A percentile compares a stretch with the other conserved stretches of the same genome.
Conservation (phyloP, 2,329 filamentous ascomycete species). For the Trichoderma sp. region DNA sequence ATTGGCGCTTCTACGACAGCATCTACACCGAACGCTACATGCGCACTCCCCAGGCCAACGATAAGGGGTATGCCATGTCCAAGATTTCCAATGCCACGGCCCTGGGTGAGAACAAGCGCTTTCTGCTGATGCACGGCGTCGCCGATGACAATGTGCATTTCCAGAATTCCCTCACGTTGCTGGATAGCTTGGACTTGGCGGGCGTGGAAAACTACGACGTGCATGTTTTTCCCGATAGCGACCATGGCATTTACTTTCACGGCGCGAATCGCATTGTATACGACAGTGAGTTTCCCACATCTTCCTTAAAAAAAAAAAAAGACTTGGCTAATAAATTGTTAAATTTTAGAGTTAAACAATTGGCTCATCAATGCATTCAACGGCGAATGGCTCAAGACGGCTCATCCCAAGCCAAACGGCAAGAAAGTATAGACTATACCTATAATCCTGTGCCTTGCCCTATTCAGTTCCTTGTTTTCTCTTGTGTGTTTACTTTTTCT, state of each 20-base stretch:
- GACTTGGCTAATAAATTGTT: background rate
- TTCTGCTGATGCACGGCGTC: slow-evolving; percentile 95
- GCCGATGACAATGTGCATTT: slow-evolving; percentile 97
- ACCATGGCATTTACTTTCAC: slow-evolving; percentile 94
- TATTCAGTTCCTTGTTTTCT: background rate
- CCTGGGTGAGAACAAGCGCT: slow-evolving; percentile 76
- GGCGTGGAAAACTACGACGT: slow-evolving; percentile 93
- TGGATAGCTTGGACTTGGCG: slow-evolving; percentile 83
- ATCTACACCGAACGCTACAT: slow-evolving; percentile 98
- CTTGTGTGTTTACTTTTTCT: no score
- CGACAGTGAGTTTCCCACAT: slow-evolving; percentile 67
- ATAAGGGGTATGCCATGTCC: slow-evolving; percentile 73
- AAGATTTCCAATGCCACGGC: slow-evolving; percentile 75
- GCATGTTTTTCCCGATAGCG: slow-evolving; percentile 93
- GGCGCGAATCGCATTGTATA: slow-evolving; percentile 91
- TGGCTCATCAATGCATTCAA: slow-evolving; percentile 99
- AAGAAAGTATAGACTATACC: slow-evolving; percentile 30
- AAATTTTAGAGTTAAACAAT: slow-evolving; percentile 68
- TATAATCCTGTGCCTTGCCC: background rate
- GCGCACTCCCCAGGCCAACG: slow-evolving; percentile 87
- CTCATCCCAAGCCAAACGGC: slow-evolving; percentile 52
- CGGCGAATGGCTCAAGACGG: slow-evolving; percentile 80
- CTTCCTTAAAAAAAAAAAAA: background rate
- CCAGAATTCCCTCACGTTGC: slow-evolving; percentile 85
- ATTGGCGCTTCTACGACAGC: slow-evolving; percentile 94